phyloP scores from a whole-genome alignment of 2,329 filamentous ascomycete genomes.

The Didymella arachidicola region DNA sequence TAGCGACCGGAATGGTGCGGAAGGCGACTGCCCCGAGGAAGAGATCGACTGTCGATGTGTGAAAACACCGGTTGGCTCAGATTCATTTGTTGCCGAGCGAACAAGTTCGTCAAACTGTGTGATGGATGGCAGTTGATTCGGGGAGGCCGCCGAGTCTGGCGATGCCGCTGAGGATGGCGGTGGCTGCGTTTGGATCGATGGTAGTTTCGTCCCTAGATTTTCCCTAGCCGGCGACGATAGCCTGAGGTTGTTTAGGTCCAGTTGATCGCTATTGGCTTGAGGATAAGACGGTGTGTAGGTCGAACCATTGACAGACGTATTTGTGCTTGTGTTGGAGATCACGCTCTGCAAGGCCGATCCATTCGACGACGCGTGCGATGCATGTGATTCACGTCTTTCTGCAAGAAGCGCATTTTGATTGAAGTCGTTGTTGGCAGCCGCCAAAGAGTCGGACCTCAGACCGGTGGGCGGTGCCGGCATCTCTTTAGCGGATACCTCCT shows the following conservation, averaged over 20 bases:
- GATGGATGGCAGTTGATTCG: constrained; percentile 47
- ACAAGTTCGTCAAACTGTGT: constrained; percentile 46
- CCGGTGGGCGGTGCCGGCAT: constrained; percentile 2
- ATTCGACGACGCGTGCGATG: constrained; percentile 18
- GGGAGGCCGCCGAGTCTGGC: constrained; percentile 39
- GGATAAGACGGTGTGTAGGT: constrained; percentile 22
- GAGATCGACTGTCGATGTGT: constrained; percentile 49
- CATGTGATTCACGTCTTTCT: constrained; percentile 18
- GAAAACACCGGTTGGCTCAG: constrained; percentile 36
- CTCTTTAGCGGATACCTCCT: constrained; percentile 23
- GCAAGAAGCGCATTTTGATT: not conserved
- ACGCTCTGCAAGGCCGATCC: constrained; percentile 19
- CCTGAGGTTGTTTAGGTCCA: constrained; percentile 40
- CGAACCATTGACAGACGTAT: constrained; percentile 14
- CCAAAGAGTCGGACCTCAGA: constrained; percentile 12
- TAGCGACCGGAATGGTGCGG: constrained; percentile 40
- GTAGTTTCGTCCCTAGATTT: constrained; percentile 43
- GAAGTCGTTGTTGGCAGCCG: constrained; percentile 7
- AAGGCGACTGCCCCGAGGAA: constrained; percentile 48
- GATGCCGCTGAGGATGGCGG: constrained; percentile 30
- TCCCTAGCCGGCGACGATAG: constrained; percentile 44
- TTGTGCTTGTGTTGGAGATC: constrained; percentile 14
- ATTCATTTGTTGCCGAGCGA: constrained; percentile 43
- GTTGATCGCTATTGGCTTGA: constrained; percentile 13
- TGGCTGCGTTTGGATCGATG: constrained; percentile 46